Conservation (phyloP, 2,329 filamentous ascomycete species). For the Xylariales sp. region DNA sequence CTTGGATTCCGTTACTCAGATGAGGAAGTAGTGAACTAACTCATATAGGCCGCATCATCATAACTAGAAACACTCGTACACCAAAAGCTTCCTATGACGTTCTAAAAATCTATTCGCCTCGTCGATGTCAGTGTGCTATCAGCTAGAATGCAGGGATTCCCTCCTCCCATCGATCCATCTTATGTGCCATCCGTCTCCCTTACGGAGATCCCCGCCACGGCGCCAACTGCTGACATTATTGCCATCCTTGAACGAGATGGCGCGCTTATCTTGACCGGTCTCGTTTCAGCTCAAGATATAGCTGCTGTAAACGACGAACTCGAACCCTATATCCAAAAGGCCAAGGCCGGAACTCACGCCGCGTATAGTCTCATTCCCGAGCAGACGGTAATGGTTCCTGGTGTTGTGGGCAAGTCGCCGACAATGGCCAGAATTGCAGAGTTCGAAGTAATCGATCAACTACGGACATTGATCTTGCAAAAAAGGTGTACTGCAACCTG, state of each 20-base stretch:
- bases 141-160: too few species aligned
- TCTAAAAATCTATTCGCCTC: too few species aligned
- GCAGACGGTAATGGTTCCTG: too few species aligned
- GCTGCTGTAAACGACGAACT: slow-evolving; percentile 5
- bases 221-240: neutral
- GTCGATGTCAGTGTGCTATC: too few species aligned
- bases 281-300: neutral
- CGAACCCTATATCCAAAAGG: neutral
- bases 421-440: neutral
- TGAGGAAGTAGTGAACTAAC: too few species aligned
- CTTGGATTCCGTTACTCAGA: too few species aligned
- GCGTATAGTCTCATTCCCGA: neutral
- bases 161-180: too few species aligned
- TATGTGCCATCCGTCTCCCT: too few species aligned
- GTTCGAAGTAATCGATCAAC: neutral
- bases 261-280: neutral
- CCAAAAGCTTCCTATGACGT: too few species aligned
- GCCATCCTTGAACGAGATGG: slow-evolving; percentile 3
- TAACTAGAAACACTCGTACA: too few species aligned
- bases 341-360: neutral
- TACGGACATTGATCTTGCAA: neutral
- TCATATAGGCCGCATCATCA: too few species aligned
- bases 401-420: neutral
- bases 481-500: neutral
- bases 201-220: too few species aligned